phyloP scores from a whole-genome alignment of 306 rosid species.

The Malus fusca region DNA sequence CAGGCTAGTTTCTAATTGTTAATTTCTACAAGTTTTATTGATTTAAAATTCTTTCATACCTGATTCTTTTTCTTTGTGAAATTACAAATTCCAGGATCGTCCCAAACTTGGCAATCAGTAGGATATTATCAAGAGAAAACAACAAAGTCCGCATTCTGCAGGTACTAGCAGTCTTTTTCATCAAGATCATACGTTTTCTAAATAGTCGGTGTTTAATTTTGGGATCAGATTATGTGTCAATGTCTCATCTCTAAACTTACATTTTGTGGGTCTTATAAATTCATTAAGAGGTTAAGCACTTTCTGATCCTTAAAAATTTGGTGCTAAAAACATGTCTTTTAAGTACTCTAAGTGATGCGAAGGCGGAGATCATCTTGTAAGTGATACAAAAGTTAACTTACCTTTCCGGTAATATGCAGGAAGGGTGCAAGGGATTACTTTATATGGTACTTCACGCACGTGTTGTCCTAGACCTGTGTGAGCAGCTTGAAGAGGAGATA shows the following conservation, averaged over 20 bases:
- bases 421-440: slow-evolving; percentile 94
- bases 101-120: slow-evolving; percentile 92
- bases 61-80: slow-evolving; percentile 7
- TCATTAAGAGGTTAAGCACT: neutral
- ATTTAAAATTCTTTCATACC: neutral
- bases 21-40: neutral
- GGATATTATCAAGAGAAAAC: slow-evolving; percentile 81
- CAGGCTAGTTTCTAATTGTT: neutral
- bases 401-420: slow-evolving; percentile 36
- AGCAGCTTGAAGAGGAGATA: slow-evolving; percentile 73
- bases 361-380: neutral
- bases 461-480: slow-evolving; percentile 82
- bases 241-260: neutral
- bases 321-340: neutral
- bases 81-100: slow-evolving; percentile 58
- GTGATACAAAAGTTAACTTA: neutral
- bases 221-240: neutral
- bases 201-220: neutral
- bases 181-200: neutral
- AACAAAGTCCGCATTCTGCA: slow-evolving; percentile 94
- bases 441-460: slow-evolving; percentile 99
- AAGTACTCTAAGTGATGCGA: neutral
- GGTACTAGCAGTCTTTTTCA: slow-evolving; percentile 32
- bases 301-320: neutral
- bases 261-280: neutral